Percentiles rank a stretch among this genome's conserved stretches.
Evolutionary conservation across 352 stramenopile genomes (phyloP).

Genomic region (Phytopythium oedochilum): DNA sequence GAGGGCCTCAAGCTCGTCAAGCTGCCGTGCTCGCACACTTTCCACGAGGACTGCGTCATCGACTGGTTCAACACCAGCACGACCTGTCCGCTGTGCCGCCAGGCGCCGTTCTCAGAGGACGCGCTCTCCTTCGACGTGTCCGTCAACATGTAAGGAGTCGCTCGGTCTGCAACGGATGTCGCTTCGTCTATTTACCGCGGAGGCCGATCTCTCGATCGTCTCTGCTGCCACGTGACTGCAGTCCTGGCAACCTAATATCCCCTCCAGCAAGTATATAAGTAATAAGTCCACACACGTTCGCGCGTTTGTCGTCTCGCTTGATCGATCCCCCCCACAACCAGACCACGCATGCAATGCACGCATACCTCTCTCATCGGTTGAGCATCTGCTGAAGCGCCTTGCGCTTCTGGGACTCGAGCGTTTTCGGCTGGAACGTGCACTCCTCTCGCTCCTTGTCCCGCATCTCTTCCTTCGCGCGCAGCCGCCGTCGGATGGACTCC

Average conservation of each 20-base stretch:
- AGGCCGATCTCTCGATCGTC: background rate
- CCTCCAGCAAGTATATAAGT: constrained; percentile 7
- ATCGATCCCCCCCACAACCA: no score
- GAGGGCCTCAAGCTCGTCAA: constrained; percentile 41
- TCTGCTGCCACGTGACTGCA: background rate
- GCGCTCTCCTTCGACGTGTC: constrained; percentile 33
- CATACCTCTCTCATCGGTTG: constrained; percentile 20
- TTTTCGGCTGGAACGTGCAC: constrained; percentile 56
- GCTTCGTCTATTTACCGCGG: constrained; percentile 1
- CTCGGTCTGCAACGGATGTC: background rate
- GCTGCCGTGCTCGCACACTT: constrained; percentile 61
- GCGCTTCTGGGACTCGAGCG: constrained; percentile 48
- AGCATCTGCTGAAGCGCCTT: constrained; percentile 48
- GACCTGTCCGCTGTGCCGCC: constrained; percentile 63
- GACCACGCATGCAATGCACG: no score
- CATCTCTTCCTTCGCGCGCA: constrained; percentile 44
- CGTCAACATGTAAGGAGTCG: constrained; percentile 19
- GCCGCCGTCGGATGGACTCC: constrained; percentile 35
- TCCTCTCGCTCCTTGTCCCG: constrained; percentile 44
- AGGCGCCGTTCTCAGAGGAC: constrained; percentile 28
- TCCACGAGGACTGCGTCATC: constrained; percentile 77
- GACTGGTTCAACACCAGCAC: constrained; percentile 71
- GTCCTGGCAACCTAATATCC: background rate
- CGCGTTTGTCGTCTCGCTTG: no score
- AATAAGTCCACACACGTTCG: constrained; percentile 8